Percentiles rank a stretch among this genome's conserved stretches.
These are phyloP conservation scores for Herpetomonas tarakana DNA, from an alignment of 208 protist species.

Conservation along the genomic window DNA sequence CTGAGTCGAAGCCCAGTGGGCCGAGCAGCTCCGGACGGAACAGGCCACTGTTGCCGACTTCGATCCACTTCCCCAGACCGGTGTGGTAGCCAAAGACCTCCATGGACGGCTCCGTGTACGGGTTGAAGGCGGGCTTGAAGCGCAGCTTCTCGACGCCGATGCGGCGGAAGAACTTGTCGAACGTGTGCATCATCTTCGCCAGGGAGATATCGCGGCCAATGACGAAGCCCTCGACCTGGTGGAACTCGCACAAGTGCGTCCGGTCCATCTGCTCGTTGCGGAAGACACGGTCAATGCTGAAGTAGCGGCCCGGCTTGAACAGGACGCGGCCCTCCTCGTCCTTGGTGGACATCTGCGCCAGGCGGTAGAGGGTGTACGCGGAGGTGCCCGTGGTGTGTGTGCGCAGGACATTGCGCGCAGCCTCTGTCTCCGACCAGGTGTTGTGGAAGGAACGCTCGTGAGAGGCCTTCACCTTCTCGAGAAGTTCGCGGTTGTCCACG, in stretches of 20 bases:
- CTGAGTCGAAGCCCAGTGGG: conserved; percentile 98
- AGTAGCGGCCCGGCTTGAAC: conserved; percentile 97
- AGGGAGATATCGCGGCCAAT: conserved; percentile 97
- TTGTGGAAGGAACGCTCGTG: conserved; percentile 95
- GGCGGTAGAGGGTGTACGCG: conserved; percentile 94
- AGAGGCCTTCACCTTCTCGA: conserved; percentile 91
- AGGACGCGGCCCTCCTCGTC: conserved; percentile 50
- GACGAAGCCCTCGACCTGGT: conserved; percentile 99
- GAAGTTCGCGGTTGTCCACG: conserved; percentile 75
- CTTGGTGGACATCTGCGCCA: conserved; percentile 75
- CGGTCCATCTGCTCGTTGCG: conserved; percentile 99
- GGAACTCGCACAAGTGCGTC: conserved; percentile 99
- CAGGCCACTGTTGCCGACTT: conserved; percentile 99
- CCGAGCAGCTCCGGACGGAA: conserved; percentile 99
- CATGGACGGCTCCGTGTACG: conserved; percentile 99
- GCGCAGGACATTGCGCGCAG: conserved; percentile 98
- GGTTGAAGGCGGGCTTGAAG: conserved; percentile 99
- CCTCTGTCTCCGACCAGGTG: conserved; percentile 94
- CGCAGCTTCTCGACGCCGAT: conserved; percentile 95
- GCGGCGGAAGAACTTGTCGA: conserved; percentile 97
- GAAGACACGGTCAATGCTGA: conserved; percentile 99
- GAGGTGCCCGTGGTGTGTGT: conserved; percentile 99
- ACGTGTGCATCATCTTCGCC: conserved; percentile 98
- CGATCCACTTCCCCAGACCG: conserved; percentile 95
- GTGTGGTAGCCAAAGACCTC: conserved; percentile 99